These are phyloP conservation scores for Cutaneotrichosporon daszewskae DNA, from an alignment of 1,284 basidiomycete species.

Conservation along the genomic window DNA sequence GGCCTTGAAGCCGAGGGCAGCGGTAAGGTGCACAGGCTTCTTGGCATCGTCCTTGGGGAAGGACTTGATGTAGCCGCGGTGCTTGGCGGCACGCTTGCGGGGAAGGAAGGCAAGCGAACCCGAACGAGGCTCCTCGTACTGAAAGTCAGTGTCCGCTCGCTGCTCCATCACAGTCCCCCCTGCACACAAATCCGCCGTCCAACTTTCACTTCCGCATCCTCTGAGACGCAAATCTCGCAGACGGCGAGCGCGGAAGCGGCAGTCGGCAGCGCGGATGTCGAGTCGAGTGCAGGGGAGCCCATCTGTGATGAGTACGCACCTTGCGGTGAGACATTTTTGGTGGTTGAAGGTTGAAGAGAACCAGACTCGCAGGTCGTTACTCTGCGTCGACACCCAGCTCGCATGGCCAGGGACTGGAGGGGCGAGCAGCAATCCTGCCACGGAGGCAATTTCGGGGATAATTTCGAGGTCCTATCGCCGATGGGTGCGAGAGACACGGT, in stretches of 20 bases:
- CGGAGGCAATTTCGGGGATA: no score
- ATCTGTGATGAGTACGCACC: conserved; percentile 20
- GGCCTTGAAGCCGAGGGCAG: conserved; percentile 99
- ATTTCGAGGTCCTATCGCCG: no score
- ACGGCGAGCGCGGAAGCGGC: neutral
- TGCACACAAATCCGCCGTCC: neutral
- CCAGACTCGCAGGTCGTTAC: conserved; percentile 2
- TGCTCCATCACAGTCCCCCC: neutral
- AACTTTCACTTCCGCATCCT: conserved; percentile 1
- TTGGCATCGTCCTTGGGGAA: conserved; percentile 99
- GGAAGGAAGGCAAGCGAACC: conserved; percentile 77
- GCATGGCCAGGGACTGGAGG: no score
- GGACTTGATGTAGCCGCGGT: conserved; percentile 96
- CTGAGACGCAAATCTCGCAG: neutral
- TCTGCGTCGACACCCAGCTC: no score
- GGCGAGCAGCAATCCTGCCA: no score
- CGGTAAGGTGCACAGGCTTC: conserved; percentile 98
- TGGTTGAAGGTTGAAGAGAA: conserved; percentile 18
- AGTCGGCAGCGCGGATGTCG: neutral
- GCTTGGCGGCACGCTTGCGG: conserved; percentile 88
- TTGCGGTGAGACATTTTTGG: conserved; percentile 45
- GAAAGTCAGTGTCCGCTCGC: conserved; percentile 11
- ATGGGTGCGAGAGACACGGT: no score
- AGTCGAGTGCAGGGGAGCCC: neutral
- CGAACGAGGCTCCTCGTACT: conserved; percentile 94